phyloP scores from a whole-genome alignment of 108 stramenopile species.

The Nannochloropsis salina region DNA sequence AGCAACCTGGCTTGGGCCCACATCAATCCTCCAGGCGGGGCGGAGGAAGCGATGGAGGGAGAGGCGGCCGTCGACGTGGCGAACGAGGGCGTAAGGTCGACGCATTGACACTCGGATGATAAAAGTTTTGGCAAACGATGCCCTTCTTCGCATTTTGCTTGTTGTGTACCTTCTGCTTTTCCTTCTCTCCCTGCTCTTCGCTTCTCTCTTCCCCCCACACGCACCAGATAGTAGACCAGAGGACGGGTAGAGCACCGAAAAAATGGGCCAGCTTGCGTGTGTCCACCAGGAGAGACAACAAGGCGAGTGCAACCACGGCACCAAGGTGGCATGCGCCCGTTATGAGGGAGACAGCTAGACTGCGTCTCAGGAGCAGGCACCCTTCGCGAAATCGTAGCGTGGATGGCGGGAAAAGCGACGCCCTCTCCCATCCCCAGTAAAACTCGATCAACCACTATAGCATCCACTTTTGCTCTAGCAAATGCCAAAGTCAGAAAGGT shows the following conservation, averaged over 20 bases:
- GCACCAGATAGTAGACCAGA: conserved; percentile 37
- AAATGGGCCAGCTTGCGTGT: conserved; percentile 23
- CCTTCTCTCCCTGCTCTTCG: too few species aligned
- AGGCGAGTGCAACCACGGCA: conserved; percentile 36
- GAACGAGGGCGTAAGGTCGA: neutral
- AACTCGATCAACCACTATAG: conserved; percentile 23
- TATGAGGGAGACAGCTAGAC: conserved; percentile 22
- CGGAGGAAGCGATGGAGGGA: neutral
- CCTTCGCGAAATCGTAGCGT: conserved; percentile 36
- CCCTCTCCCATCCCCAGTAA: conserved; percentile 43
- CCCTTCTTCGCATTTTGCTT: too few species aligned
- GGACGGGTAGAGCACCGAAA: conserved; percentile 36
- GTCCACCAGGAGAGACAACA: conserved; percentile 33
- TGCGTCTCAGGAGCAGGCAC: conserved; percentile 27
- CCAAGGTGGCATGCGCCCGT: conserved; percentile 45
- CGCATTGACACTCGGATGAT: too few species aligned
- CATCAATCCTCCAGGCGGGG: too few species aligned
- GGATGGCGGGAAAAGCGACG: conserved; percentile 40
- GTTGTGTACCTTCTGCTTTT: too few species aligned
- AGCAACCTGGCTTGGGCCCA: neutral
- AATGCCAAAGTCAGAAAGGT: conserved; percentile 42
- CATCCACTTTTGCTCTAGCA: neutral
- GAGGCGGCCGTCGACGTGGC: neutral
- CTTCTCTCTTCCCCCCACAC: neutral
- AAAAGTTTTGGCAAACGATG: too few species aligned